phyloP scores from a whole-genome alignment of 208 protist species.

The Borovskyia barvae region DNA sequence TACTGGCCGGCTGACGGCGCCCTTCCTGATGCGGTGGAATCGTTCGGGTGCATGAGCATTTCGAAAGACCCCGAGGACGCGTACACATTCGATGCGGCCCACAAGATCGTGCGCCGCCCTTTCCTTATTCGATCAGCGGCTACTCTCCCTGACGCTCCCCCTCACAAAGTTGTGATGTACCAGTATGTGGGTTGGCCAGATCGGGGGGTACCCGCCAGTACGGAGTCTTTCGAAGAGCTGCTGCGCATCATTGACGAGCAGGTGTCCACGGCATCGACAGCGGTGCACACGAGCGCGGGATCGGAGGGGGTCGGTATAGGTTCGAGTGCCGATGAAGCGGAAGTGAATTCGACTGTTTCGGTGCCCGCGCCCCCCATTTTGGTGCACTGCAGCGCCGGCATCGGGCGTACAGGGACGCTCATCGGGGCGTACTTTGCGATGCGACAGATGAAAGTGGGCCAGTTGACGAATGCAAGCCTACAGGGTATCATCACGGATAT shows the following conservation, averaged over 20 bases:
- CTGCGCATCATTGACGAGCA: slow-evolving; percentile 38
- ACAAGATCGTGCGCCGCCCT: slow-evolving; percentile 19
- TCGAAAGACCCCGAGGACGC: slow-evolving; percentile 38
- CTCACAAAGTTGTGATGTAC: slow-evolving; percentile 52
- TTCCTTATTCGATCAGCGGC: slow-evolving; percentile 25
- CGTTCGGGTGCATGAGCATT: slow-evolving; percentile 27
- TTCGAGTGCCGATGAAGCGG: too few species aligned
- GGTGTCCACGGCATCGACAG: not conserved
- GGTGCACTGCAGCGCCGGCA: slow-evolving; percentile 87
- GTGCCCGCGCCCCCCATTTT: slow-evolving; percentile 31
- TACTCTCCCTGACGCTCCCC: slow-evolving; percentile 1
- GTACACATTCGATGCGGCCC: slow-evolving; percentile 16
- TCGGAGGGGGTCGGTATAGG: not conserved
- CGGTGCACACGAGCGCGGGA: not conserved
- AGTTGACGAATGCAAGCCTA: slow-evolving; percentile 37
- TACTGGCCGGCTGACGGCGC: slow-evolving; percentile 65
- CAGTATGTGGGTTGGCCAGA: slow-evolving; percentile 88
- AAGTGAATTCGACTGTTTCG: not conserved
- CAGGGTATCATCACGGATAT: slow-evolving; percentile 47
- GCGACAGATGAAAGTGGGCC: slow-evolving; percentile 25
- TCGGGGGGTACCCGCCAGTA: slow-evolving; percentile 70
- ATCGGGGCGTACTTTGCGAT: slow-evolving; percentile 72
- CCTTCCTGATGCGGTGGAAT: slow-evolving; percentile 1
- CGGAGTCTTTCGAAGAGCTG: slow-evolving; percentile 56
- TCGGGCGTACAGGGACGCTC: slow-evolving; percentile 82